Percentiles rank a stretch among this genome's conserved stretches.
These are phyloP conservation scores for Fusarium sp. DNA, from an alignment of 2,329 filamentous ascomycete genomes.

Conservation along the genomic window DNA sequence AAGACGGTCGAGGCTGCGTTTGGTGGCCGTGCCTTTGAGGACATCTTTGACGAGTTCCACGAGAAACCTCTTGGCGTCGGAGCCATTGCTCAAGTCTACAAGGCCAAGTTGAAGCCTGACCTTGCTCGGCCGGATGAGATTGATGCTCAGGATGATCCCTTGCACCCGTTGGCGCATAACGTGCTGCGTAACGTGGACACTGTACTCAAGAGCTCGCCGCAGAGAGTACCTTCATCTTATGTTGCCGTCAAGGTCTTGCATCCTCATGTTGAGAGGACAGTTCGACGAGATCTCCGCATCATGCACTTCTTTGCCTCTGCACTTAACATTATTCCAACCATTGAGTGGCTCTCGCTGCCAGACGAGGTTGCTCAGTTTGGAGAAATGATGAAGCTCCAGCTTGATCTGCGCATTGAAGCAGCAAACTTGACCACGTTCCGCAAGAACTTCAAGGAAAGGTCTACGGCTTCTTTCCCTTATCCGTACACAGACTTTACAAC, in stretches of 20 bases:
- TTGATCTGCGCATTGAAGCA: conserved; percentile 94
- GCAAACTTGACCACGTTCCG: conserved; percentile 91
- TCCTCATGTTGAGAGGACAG: conserved; percentile 87
- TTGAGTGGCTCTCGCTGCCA: conserved; percentile 96
- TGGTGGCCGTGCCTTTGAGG: conserved; percentile 79
- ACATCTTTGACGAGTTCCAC: conserved; percentile 97
- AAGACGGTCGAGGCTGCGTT: conserved; percentile 85
- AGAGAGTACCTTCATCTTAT: conserved; percentile 87
- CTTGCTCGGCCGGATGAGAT: conserved; percentile 73
- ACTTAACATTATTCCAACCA: conserved; percentile 89
- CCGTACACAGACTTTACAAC: conserved; percentile 94
- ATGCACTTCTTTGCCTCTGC: conserved; percentile 91
- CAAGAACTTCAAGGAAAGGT: conserved; percentile 87
- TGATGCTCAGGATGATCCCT: conserved; percentile 54
- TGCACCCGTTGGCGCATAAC: conserved; percentile 69
- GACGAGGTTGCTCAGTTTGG: conserved; percentile 95
- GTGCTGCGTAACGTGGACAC: conserved; percentile 86
- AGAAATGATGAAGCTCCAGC: conserved; percentile 98
- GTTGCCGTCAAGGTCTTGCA: conserved; percentile 97
- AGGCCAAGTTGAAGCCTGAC: conserved; percentile 86
- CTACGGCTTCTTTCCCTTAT: conserved; percentile 96
- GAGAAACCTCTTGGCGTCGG: conserved; percentile 91
- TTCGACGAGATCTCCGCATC: conserved; percentile 90
- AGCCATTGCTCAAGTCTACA: conserved; percentile 98
- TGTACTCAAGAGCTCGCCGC: conserved; percentile 86